Conservation (phyloP, 768 basidiomycete species). For the Termitomyces sp. region DNA sequence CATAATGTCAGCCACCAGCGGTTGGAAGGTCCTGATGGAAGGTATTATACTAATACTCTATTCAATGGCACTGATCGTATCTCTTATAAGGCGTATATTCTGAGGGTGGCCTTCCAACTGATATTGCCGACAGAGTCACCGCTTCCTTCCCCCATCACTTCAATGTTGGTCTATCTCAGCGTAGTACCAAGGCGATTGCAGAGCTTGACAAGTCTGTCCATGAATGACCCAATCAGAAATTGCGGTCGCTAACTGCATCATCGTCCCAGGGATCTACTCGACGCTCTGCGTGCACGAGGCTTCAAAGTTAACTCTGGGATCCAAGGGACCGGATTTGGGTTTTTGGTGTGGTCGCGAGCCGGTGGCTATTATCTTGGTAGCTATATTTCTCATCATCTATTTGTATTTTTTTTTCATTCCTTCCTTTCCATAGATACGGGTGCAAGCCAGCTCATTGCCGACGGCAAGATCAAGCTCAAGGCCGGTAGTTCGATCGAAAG, state of each 20-base stretch:
- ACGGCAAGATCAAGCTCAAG: constrained; percentile 69
- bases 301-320: constrained; percentile 53
- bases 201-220: constrained; percentile 50
- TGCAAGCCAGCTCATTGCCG: constrained; percentile 45
- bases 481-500: constrained; percentile 43
- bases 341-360: constrained; percentile 42
- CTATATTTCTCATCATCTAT: constrained; percentile 2
- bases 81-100: constrained; percentile 35
- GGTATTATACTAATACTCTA: constrained; percentile 11
- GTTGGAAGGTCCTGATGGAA: constrained; percentile 21
- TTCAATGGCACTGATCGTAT: not conserved
- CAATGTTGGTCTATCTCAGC: constrained; percentile 26
- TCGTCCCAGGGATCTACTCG: constrained; percentile 32
- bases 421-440: not conserved
- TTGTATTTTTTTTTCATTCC: not conserved
- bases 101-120: constrained; percentile 45
- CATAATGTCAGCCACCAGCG: constrained; percentile 19
- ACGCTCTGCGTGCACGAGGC: constrained; percentile 53
- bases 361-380: constrained; percentile 71
- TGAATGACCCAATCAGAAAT: not conserved
- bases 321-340: constrained; percentile 48
- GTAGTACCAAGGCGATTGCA: constrained; percentile 38
- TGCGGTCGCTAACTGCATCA: not conserved
- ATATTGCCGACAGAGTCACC: constrained; percentile 47
- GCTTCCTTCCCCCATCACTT: constrained; percentile 44